phyloP scores from a whole-genome alignment of 345 rosid species.

The Turritis glabra region DNA sequence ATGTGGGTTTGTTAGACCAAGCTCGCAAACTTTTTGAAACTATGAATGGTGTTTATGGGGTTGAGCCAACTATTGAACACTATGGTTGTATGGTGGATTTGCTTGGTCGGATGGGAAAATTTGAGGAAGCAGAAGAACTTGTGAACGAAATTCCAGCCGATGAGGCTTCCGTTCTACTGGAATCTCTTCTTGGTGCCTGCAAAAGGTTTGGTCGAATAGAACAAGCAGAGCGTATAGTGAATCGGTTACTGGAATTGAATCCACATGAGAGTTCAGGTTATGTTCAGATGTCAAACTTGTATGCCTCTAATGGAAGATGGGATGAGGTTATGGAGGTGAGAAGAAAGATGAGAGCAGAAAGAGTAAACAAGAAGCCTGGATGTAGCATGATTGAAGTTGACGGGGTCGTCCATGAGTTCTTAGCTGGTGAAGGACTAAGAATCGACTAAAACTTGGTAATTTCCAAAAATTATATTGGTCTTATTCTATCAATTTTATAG shows the following conservation, averaged over 20 bases:
- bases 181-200: constrained; percentile 47
- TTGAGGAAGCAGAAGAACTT: constrained; percentile 49
- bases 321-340: constrained; percentile 43
- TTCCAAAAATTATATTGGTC: not conserved
- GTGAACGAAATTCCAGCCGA: constrained; percentile 34
- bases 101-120: constrained; percentile 46
- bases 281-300: constrained; percentile 48
- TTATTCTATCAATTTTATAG: not conserved
- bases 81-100: constrained; percentile 58
- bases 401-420: constrained; percentile 49
- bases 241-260: constrained; percentile 38
- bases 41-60: constrained; percentile 43
- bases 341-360: constrained; percentile 42
- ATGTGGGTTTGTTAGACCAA: constrained; percentile 52
- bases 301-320: constrained; percentile 47
- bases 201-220: constrained; percentile 47
- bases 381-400: constrained; percentile 51
- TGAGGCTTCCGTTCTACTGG: constrained; percentile 39
- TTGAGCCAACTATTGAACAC: constrained; percentile 53
- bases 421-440: constrained; percentile 52
- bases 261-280: constrained; percentile 40
- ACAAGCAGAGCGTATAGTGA: constrained; percentile 45
- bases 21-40: constrained; percentile 43
- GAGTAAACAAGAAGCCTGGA: constrained; percentile 46
- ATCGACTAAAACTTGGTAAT: constrained; percentile 32